Evolutionary conservation across 805 yeast genomes (phyloP).

Genomic region (Starmerella khaoyaiensis): DNA sequence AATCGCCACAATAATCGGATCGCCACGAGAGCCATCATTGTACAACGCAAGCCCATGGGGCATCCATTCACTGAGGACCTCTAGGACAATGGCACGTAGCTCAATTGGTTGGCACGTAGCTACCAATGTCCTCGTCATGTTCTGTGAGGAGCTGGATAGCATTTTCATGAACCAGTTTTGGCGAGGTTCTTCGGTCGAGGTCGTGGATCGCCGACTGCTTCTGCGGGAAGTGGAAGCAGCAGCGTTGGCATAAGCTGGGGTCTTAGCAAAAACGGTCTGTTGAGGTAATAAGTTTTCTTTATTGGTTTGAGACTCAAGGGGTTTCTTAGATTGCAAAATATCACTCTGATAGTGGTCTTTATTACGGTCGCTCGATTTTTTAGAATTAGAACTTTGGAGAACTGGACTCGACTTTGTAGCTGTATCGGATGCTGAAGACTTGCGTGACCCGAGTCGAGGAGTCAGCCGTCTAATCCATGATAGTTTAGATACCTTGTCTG

Average conservation of each 20-base stretch:
- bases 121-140: slow-evolving; percentile 21
- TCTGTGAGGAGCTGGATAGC: slow-evolving; percentile 14
- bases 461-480: slow-evolving; percentile 20
- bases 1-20: slow-evolving; percentile 26
- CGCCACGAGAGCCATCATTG: slow-evolving; percentile 21
- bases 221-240: background rate
- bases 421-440: background rate
- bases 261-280: no score
- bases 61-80: slow-evolving; percentile 28
- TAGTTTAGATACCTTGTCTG: slow-evolving; percentile 9
- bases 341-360: background rate
- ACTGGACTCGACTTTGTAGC: no score
- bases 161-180: slow-evolving; percentile 31
- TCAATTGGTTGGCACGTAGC: slow-evolving; percentile 23
- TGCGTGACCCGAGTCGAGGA: slow-evolving; percentile 11
- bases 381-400: background rate
- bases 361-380: background rate
- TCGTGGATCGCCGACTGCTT: background rate
- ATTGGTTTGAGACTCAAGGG: no score
- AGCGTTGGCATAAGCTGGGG: background rate
- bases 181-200: slow-evolving; percentile 21
- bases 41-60: slow-evolving; percentile 28
- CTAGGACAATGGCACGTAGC: slow-evolving; percentile 25
- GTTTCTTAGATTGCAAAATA: background rate
- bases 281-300: no score